Conservation (phyloP, 106 monocot species). For the Allium cepa region DNA sequence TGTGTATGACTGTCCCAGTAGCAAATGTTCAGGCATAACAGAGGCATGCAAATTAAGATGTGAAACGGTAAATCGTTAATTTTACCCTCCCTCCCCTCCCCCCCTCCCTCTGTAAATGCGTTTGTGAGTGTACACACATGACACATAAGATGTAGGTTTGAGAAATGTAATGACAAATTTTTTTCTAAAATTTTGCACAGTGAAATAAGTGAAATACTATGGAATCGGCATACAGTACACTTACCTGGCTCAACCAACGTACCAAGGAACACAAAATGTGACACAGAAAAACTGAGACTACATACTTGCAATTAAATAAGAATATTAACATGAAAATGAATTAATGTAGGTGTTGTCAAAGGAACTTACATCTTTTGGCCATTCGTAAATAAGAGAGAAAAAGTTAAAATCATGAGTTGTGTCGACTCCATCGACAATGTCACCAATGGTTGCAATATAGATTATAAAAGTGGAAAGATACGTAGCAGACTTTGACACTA, state of each 20-base stretch:
- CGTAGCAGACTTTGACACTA: conserved; percentile 63
- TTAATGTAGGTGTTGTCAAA: background rate
- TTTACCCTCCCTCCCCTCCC: too few species aligned
- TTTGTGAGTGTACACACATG: too few species aligned
- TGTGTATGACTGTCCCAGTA: background rate
- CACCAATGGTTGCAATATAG: conserved; percentile 92
- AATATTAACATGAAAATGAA: background rate
- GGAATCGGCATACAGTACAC: too few species aligned
- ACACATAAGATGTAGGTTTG: too few species aligned
- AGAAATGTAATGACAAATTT: too few species aligned
- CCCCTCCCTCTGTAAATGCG: too few species aligned
- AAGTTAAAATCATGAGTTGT: conserved; percentile 99
- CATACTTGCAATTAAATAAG: conserved; percentile 1
- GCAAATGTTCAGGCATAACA: too few species aligned
- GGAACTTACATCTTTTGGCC: conserved; percentile 96
- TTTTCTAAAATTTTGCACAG: too few species aligned
- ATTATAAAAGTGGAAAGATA: conserved; percentile 94
- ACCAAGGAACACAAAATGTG: background rate
- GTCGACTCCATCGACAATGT: conserved; percentile 94
- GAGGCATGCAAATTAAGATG: too few species aligned
- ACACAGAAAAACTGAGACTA: background rate
- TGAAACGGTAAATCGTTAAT: too few species aligned
- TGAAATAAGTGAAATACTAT: too few species aligned
- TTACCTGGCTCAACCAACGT: too few species aligned
- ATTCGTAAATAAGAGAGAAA: conserved; percentile 90